These are phyloP conservation scores for Sambucus nigra DNA, from an alignment of 129 eudicot genomes.

Conservation along the genomic window DNA sequence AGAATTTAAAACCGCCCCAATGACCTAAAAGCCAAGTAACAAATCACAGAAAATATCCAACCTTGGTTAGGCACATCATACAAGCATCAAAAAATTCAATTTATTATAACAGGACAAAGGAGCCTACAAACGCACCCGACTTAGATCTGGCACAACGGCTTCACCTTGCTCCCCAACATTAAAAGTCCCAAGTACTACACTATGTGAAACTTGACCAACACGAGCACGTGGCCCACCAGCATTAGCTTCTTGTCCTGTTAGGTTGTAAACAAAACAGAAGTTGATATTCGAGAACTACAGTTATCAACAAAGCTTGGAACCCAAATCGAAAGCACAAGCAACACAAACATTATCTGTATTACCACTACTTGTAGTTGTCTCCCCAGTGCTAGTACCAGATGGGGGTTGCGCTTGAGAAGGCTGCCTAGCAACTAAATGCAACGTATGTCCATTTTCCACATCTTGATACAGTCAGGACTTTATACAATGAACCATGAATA, in stretches of 20 bases:
- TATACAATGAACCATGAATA: not conserved
- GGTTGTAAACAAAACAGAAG: not conserved
- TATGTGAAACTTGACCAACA: slow-evolving; percentile 71
- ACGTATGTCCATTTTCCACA: slow-evolving; percentile 78
- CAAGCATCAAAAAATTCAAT: slow-evolving; percentile 1
- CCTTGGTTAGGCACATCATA: slow-evolving; percentile 1
- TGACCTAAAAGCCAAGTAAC: slow-evolving; percentile 37
- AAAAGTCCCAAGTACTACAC: slow-evolving; percentile 70
- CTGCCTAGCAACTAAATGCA: slow-evolving; percentile 88
- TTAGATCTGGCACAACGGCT: slow-evolving; percentile 51
- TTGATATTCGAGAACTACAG: not conserved
- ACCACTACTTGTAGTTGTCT: slow-evolving; percentile 31
- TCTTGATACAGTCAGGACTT: slow-evolving; percentile 43
- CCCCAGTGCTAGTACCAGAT: slow-evolving; percentile 33
- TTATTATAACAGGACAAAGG: slow-evolving; percentile 1
- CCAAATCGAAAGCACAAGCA: not conserved
- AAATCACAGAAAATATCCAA: not conserved
- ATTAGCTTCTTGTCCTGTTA: slow-evolving; percentile 51
- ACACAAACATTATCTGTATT: slow-evolving; percentile 26
- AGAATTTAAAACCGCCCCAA: slow-evolving; percentile 78
- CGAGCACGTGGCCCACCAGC: slow-evolving; percentile 60
- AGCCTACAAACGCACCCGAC: slow-evolving; percentile 47
- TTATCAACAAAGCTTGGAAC: not conserved
- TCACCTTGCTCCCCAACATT: slow-evolving; percentile 70
- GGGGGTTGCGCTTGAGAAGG: slow-evolving; percentile 62